phyloP scores from a whole-genome alignment of 2,329 filamentous ascomycete species.

The Apiospora pterosperma region DNA sequence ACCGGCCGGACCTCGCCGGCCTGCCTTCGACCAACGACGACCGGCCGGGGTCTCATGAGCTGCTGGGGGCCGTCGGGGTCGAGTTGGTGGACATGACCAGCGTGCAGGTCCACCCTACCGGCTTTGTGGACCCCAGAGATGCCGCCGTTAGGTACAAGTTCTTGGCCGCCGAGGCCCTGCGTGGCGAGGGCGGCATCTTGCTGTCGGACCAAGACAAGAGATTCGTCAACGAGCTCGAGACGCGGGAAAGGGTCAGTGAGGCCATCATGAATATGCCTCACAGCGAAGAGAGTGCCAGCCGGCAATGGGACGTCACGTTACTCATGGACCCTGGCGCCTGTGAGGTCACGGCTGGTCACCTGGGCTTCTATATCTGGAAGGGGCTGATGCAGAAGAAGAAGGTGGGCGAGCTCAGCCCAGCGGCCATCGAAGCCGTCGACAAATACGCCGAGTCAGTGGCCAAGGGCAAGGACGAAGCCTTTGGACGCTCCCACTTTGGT shows the following conservation, averaged over 20 bases:
- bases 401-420: slow-evolving; percentile 43
- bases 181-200: slow-evolving; percentile 60
- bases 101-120: slow-evolving; percentile 64
- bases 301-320: slow-evolving; percentile 57
- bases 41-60: slow-evolving; percentile 47
- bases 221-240: slow-evolving; percentile 63
- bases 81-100: slow-evolving; percentile 48
- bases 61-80: slow-evolving; percentile 37
- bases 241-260: slow-evolving; percentile 51
- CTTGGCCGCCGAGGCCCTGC: slow-evolving; percentile 59
- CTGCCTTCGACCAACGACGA: slow-evolving; percentile 63
- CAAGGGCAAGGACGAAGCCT: slow-evolving; percentile 35
- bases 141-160: slow-evolving; percentile 51
- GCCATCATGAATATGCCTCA: slow-evolving; percentile 42
- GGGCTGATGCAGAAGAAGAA: slow-evolving; percentile 55
- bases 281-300: slow-evolving; percentile 24
- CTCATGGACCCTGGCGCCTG: slow-evolving; percentile 58
- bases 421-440: slow-evolving; percentile 39
- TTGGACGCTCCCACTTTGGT: slow-evolving; percentile 50
- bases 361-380: slow-evolving; percentile 63
- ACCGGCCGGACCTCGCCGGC: slow-evolving; percentile 56
- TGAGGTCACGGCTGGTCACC: slow-evolving; percentile 48
- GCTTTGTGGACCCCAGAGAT: slow-evolving; percentile 55
- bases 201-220: slow-evolving; percentile 42
- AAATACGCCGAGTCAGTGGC: slow-evolving; percentile 45